Conservation (phyloP, 2,329 filamentous ascomycete species). For the Corniculantispora saksenae region DNA sequence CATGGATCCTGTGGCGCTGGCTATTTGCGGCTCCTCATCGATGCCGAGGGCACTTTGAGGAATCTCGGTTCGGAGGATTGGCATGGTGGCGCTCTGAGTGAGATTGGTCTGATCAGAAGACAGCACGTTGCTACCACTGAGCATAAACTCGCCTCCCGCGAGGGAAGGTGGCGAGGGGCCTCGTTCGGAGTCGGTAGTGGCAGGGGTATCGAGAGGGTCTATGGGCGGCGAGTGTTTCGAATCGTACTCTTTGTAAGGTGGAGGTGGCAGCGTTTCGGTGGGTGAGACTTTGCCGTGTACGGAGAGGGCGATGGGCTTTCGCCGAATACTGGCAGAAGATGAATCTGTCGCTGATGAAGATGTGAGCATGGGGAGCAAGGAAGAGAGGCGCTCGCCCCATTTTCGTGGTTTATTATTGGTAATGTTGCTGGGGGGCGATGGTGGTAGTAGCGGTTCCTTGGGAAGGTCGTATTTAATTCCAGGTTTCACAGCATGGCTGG, state of each 20-base stretch:
- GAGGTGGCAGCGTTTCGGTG: constrained; percentile 27
- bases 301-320: constrained; percentile 28
- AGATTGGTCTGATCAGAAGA: neutral
- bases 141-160: neutral
- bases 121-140: neutral
- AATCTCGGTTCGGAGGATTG: constrained; percentile 15
- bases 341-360: constrained; percentile 32
- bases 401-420: constrained; percentile 32
- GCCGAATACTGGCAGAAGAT: constrained; percentile 27
- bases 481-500: constrained; percentile 9
- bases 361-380: constrained; percentile 41
- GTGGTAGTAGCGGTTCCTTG: constrained; percentile 1
- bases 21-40: constrained; percentile 12
- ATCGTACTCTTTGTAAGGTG: constrained; percentile 22
- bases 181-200: neutral
- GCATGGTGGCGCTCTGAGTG: constrained; percentile 10
- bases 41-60: constrained; percentile 8
- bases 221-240: constrained; percentile 3
- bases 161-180: constrained; percentile 17
- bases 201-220: neutral
- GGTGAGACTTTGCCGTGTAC: constrained; percentile 20
- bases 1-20: neutral
- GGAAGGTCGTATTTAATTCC: neutral
- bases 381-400: constrained; percentile 39
- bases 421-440: neutral